phyloP scores from a whole-genome alignment of 2,329 filamentous ascomycete genomes.

The Ophiosphaerella herpotricha region DNA sequence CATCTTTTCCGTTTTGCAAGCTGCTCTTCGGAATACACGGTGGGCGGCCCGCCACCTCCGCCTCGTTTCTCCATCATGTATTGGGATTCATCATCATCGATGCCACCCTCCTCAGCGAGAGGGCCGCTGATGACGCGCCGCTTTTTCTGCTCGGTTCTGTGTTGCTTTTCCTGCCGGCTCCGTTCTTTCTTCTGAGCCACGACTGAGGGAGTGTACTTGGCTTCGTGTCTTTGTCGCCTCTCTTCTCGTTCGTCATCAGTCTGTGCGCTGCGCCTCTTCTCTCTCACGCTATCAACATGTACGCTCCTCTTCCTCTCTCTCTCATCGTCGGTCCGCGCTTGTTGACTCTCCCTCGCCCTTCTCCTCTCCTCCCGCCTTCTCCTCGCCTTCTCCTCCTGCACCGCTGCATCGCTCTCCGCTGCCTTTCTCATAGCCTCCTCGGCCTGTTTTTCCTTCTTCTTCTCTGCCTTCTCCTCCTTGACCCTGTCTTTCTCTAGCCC shows the following conservation, averaged over 20 bases:
- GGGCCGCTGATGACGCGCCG: slow-evolving; percentile 54
- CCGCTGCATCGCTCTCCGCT: slow-evolving; percentile 24
- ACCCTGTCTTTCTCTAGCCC: slow-evolving; percentile 40
- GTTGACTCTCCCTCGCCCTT: slow-evolving; percentile 37
- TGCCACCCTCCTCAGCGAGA: slow-evolving; percentile 51
- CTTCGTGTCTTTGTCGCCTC: slow-evolving; percentile 31
- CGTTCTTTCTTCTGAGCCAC: slow-evolving; percentile 44
- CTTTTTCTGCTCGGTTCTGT: slow-evolving; percentile 38
- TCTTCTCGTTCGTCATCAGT: slow-evolving; percentile 39
- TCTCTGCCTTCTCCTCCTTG: slow-evolving; percentile 35
- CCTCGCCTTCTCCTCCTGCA: slow-evolving; percentile 27
- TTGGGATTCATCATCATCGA: slow-evolving; percentile 48
- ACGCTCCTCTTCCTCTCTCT: slow-evolving; percentile 26
- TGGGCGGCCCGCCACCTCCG: slow-evolving; percentile 42
- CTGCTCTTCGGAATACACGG: slow-evolving; percentile 47
- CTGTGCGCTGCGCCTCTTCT: slow-evolving; percentile 30
- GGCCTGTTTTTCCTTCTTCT: slow-evolving; percentile 49
- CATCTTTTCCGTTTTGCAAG: slow-evolving; percentile 46
- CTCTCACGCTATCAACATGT: slow-evolving; percentile 29
- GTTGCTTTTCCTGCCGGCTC: slow-evolving; percentile 47
- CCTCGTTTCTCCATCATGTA: slow-evolving; percentile 50
- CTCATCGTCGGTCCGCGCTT: slow-evolving; percentile 22
- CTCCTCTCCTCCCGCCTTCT: slow-evolving; percentile 36
- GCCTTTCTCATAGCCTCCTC: slow-evolving; percentile 33
- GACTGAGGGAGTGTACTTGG: slow-evolving; percentile 46